Conservation (phyloP, 257 asterid genomes). For the Nicotiana attenuata region DNA sequence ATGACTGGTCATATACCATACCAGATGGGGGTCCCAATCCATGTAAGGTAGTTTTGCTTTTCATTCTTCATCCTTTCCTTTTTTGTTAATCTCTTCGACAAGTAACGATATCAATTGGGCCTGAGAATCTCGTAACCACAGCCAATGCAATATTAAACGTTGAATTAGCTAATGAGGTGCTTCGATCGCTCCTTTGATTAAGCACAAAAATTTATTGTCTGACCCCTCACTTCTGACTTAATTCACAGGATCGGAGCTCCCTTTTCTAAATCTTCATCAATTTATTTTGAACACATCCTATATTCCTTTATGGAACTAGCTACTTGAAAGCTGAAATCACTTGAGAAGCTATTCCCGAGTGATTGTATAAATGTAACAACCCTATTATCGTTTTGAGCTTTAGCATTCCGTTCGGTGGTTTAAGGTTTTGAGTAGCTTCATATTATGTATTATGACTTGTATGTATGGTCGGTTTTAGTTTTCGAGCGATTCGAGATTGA, state of each 20-base stretch:
- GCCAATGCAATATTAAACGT: neutral
- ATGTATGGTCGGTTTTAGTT: too few relatives aligned
- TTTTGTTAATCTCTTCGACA: neutral
- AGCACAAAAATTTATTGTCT: neutral
- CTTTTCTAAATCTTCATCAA: neutral
- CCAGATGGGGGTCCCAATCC: neutral
- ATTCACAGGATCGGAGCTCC: neutral
- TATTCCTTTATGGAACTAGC: neutral
- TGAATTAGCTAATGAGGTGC: neutral
- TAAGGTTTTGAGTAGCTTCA: too few relatives aligned
- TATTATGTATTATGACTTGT: too few relatives aligned
- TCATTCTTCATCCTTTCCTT: neutral
- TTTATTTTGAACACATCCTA: neutral
- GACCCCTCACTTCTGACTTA: neutral
- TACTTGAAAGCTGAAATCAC: neutral
- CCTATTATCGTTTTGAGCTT: too few relatives aligned
- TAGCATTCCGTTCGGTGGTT: too few relatives aligned
- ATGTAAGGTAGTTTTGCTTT: neutral
- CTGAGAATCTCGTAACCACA: neutral
- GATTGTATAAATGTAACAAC: too few relatives aligned
- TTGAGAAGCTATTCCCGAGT: too few relatives aligned
- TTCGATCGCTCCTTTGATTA: neutral
- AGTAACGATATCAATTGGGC: neutral
- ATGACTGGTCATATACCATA: neutral
- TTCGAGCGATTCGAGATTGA: too few relatives aligned